Evolutionary conservation across 1,139 yeast genomes (phyloP), one percentile per base, ranked within the genome.

Genomic region (Zhuliangozyma blackwelliae): DNA sequence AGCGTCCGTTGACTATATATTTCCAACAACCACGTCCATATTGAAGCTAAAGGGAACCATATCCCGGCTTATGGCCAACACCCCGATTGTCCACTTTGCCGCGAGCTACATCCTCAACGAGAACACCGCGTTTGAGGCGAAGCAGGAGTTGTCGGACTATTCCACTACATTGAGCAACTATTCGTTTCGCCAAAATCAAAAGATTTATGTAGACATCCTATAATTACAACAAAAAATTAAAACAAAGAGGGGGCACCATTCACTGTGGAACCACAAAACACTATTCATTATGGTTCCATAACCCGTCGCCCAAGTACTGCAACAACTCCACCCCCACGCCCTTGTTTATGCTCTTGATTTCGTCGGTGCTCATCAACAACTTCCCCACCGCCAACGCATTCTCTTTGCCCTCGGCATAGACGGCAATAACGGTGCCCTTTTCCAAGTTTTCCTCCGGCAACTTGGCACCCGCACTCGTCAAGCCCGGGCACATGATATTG

Each of bases 401-500:
- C 49, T 88, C 95, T 54, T 90, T 90, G 39, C 96, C 96, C 62
- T 90, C 97, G 31, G 97, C 97, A 55, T 82, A 84, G 28, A 90
- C 77, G 7, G 87, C 75, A 27, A 90, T 96, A 29, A 87, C 74
- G 19, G 80, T 72, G 39, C 77, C 95, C 50, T 77, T 70, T 36
- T 79, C 80, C 52, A 73, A 62, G 25, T 78, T 73, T 40, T 72
- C 78, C 23, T 82, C 92, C 10, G 97, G 97, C 44, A 90, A 68
- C 40, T 68, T 62, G 23, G 96, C 97, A 31, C 97, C 97, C 8
- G 86, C 74, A 13, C 96, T 86, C 0, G 97, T 90, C 47, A 90
- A 72, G 21, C 98, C 98, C 5, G 97, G 97, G 63, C 97, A 90
- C 97, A 89, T 90, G 51, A 90, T 85, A 55, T 89, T 89, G 26